Base-by-base conservation (phyloP, 2,329 filamentous ascomycete genomes). In the Sporothrix variecibatus region DNA sequence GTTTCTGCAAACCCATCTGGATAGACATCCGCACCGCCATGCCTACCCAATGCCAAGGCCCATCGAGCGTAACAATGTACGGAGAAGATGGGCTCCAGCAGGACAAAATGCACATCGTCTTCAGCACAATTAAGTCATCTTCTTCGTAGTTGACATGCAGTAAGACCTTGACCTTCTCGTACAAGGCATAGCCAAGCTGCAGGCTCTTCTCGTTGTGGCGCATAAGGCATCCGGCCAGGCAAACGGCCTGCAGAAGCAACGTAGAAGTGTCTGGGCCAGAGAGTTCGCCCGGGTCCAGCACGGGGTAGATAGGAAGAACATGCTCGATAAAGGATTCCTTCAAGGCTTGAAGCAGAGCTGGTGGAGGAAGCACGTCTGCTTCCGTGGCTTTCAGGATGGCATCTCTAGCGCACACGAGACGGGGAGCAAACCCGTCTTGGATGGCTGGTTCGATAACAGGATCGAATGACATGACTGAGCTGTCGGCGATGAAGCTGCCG, bases 91-190 rank as follows among this genome's bases (percentile, higher is more conserved):
- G 49, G 49, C 49, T 53, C 49, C 49, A 53, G 49, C 49, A 53
- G 49, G 49, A 53, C 49, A 53, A 11, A 7, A 53, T 53, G 49
- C 49, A 53, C 49, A 53, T 53, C 49, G 49, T 53, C 49, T 53
- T 53, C 20, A 53, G 20, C 20, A 53, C 49, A 53, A 11, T 53
- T 53, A 53, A 23, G 49, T 53, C 49, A 53, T 53, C 49, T 53
- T 53, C 49, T 53, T 53, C 49, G 49, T 53, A 53, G 49, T 53
- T 11, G 49, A 53, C 49, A 53, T 53, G 49, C 49, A 53, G 49
- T 53, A 53, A 53, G 49, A 53, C 49, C 49, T 53, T 53, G 49
- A 53, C 49, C 49, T 53, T 53, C 49, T 53, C 49, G 49, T 53
- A 53, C 49, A 53, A 53, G 49, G 49, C 49, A 53, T 53, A 53